These are phyloP conservation scores for Collybiopsis luxurians DNA, from an alignment of 768 basidiomycete species.

Conservation along the genomic window DNA sequence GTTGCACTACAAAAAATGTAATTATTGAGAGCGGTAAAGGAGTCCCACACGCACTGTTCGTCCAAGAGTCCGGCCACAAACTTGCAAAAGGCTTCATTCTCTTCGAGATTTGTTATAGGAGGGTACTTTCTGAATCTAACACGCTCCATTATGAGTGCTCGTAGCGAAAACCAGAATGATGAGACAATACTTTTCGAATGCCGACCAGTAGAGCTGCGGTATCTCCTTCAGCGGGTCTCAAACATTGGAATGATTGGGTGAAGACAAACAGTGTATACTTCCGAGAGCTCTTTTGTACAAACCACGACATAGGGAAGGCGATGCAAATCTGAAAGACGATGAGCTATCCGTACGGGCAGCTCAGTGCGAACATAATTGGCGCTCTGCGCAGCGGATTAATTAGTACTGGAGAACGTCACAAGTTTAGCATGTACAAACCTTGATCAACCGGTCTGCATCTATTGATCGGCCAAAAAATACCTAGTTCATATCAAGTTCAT, in stretches of 20 bases:
- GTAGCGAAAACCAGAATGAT: background rate
- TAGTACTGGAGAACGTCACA: background rate
- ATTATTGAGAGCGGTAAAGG: conserved; percentile 5
- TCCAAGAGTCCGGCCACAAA: conserved; percentile 64
- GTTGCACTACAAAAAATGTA: conserved; percentile 46
- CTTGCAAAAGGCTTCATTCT: conserved; percentile 77
- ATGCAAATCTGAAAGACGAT: conserved; percentile 85
- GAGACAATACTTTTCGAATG: conserved; percentile 70
- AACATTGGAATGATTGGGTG: too few species aligned
- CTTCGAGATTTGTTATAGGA: conserved; percentile 62
- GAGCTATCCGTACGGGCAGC: conserved; percentile 83
- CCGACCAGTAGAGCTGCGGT: conserved; percentile 76
- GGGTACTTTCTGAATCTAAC: conserved; percentile 74
- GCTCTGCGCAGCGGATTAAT: conserved; percentile 38
- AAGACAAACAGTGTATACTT: conserved; percentile 78
- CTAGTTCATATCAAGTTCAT: conserved; percentile 30
- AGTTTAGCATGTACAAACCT: conserved; percentile 36
- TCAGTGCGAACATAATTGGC: conserved; percentile 91
- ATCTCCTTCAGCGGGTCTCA: background rate
- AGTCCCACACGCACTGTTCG: conserved; percentile 60
- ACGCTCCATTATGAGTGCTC: conserved; percentile 10
- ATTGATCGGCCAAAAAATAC: conserved; percentile 86
- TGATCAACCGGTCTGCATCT: conserved; percentile 74
- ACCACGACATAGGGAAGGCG: conserved; percentile 83
- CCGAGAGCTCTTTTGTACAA: conserved; percentile 77